These are phyloP conservation scores for Forsythia viridissima DNA, from an alignment of 257 asterid species.

Conservation along the genomic window DNA sequence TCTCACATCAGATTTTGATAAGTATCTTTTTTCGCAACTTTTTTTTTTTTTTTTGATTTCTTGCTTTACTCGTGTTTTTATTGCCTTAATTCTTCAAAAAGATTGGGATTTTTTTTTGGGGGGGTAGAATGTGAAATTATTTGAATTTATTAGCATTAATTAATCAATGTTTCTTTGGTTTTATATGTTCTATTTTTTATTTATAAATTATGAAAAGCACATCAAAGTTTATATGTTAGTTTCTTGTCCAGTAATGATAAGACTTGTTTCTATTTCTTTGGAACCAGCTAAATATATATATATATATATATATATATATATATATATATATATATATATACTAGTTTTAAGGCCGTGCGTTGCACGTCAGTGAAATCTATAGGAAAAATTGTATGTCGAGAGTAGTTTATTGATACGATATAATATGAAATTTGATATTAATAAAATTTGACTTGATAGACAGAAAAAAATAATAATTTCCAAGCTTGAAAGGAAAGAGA, in stretches of 20 bases:
- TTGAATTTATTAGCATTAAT: not conserved
- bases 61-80: not conserved
- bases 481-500: too few relatives aligned
- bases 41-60: not conserved
- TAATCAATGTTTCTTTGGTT: not conserved
- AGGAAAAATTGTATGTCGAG: too few relatives aligned
- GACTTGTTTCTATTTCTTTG: too few relatives aligned
- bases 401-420: too few relatives aligned
- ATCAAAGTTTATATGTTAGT: not conserved
- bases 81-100: conserved; percentile 9
- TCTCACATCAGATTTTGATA: conserved; percentile 26
- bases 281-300: too few relatives aligned
- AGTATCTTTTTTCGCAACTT: conserved; percentile 16
- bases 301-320: too few relatives aligned
- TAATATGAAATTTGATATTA: too few relatives aligned
- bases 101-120: conserved; percentile 25
- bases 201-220: not conserved
- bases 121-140: not conserved
- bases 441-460: too few relatives aligned
- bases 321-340: too few relatives aligned
- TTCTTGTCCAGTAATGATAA: not conserved
- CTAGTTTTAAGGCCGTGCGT: too few relatives aligned
- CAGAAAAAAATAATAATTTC: too few relatives aligned
- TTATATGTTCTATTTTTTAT: not conserved
- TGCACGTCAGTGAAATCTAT: too few relatives aligned